A percentile compares a stretch with the other conserved stretches of the same genome.
These are phyloP conservation scores for Fusarium continuum DNA, from an alignment of 2,329 filamentous ascomycete species.

Conservation along the genomic window DNA sequence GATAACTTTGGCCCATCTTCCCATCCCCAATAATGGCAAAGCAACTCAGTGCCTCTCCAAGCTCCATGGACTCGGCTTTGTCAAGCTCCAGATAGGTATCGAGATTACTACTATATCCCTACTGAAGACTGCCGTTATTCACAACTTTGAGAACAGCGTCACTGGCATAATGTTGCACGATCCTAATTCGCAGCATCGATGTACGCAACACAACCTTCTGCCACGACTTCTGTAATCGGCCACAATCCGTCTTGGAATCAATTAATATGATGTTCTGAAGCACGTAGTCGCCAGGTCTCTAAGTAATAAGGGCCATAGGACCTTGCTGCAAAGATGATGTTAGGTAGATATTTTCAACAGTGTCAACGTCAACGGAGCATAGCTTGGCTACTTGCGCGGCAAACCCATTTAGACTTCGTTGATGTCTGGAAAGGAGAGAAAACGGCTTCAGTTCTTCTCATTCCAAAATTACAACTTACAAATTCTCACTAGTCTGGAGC, in stretches of 20 bases:
- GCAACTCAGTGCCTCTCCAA: constrained; percentile 8
- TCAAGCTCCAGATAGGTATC: not conserved
- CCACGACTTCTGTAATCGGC: constrained; percentile 13
- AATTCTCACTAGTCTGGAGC: not conserved
- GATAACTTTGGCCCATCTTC: not conserved
- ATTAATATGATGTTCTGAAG: constrained; percentile 2
- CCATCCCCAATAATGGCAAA: constrained; percentile 1
- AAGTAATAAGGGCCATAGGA: constrained; percentile 55
- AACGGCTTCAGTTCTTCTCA: not conserved
- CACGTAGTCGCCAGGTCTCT: constrained; percentile 13
- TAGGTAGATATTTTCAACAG: constrained; percentile 59
- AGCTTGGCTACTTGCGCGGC: not conserved
- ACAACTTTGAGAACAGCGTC: not conserved
- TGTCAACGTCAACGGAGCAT: not conserved
- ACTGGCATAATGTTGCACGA: not conserved
- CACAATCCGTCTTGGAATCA: not conserved
- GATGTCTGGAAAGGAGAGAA: not conserved
- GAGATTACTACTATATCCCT: not conserved
- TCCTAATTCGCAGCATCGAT: not conserved
- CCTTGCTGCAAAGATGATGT: constrained; percentile 60
- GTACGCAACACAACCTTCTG: not conserved
- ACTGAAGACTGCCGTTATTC: not conserved
- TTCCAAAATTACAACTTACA: not conserved
- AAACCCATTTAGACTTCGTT: not conserved
- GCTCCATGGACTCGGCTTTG: constrained; percentile 4